These are phyloP conservation scores for Chalara sp. DNA, from an alignment of 2,329 filamentous ascomycete species.

Conservation along the genomic window DNA sequence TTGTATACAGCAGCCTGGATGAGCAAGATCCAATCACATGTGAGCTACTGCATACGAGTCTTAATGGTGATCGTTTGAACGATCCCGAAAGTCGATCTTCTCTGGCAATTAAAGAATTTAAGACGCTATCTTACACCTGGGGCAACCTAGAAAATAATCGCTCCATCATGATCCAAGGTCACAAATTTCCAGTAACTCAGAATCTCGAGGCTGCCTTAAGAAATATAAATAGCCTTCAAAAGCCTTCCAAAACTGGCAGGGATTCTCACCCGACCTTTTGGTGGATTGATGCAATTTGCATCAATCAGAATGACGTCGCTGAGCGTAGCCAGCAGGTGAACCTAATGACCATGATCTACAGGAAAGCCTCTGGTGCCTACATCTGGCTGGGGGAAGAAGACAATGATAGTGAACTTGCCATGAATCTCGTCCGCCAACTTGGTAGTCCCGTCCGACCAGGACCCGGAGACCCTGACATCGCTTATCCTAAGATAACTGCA, in stretches of 20 bases:
- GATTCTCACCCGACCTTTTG: background rate
- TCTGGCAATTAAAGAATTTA: too few species aligned
- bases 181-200: background rate
- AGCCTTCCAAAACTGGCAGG: background rate
- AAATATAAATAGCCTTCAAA: background rate
- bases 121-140: background rate
- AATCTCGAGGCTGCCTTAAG: background rate
- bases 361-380: background rate
- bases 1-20: too few species aligned
- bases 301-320: background rate
- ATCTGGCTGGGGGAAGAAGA: background rate
- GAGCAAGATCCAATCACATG: too few species aligned
- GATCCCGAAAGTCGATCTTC: too few species aligned
- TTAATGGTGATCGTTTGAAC: too few species aligned
- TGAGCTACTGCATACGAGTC: too few species aligned
- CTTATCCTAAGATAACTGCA: background rate
- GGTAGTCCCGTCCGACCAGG: background rate
- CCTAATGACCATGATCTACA: background rate
- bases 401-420: background rate
- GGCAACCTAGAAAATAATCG: background rate
- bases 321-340: background rate
- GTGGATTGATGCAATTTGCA: background rate
- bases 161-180: background rate
- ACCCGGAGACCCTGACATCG: background rate
- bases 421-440: background rate